phyloP scores from a whole-genome alignment of 2,329 filamentous ascomycete species.

The Chaetothyriales sp. region DNA sequence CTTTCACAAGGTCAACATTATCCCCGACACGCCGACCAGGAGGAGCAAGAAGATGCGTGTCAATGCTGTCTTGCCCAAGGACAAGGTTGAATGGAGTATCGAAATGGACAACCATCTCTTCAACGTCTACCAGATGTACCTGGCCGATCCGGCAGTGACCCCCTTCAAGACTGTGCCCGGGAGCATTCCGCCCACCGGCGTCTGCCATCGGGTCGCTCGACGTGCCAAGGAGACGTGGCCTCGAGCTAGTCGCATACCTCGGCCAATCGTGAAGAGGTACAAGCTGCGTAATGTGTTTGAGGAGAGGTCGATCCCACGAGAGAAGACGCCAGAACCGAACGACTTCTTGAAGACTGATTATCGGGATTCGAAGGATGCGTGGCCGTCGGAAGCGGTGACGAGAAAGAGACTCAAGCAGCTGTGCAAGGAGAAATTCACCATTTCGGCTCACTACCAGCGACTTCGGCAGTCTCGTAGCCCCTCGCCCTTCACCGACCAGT shows the following conservation, averaged over 20 bases:
- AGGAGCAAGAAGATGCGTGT: slow-evolving; percentile 20
- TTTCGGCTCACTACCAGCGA: slow-evolving; percentile 51
- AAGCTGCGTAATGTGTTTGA: slow-evolving; percentile 18
- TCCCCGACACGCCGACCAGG: slow-evolving; percentile 27
- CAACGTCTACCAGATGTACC: slow-evolving; percentile 51
- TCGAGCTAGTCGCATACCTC: slow-evolving; percentile 21
- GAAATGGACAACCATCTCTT: slow-evolving; percentile 55
- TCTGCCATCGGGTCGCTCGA: slow-evolving; percentile 49
- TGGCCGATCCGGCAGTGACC: slow-evolving; percentile 53
- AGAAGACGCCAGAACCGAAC: slow-evolving; percentile 17
- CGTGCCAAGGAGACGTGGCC: slow-evolving; percentile 50
- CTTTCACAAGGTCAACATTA: slow-evolving; percentile 24
- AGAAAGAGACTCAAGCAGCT: slow-evolving; percentile 45
- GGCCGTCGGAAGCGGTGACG: slow-evolving; percentile 46
- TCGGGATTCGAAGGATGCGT: slow-evolving; percentile 27
- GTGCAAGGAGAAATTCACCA: slow-evolving; percentile 47
- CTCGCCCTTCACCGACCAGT: slow-evolving; percentile 39
- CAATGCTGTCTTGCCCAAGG: slow-evolving; percentile 17
- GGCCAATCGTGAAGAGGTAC: slow-evolving; percentile 15
- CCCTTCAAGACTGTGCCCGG: slow-evolving; percentile 55
- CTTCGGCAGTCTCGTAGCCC: slow-evolving; percentile 47
- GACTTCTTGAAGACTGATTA: slow-evolving; percentile 15
- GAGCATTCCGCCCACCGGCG: slow-evolving; percentile 48
- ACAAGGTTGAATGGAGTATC: slow-evolving; percentile 38
- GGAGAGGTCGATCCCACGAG: slow-evolving; percentile 6